phyloP scores from a whole-genome alignment of 106 monocot species.

The Apostasia shenzhenica region DNA sequence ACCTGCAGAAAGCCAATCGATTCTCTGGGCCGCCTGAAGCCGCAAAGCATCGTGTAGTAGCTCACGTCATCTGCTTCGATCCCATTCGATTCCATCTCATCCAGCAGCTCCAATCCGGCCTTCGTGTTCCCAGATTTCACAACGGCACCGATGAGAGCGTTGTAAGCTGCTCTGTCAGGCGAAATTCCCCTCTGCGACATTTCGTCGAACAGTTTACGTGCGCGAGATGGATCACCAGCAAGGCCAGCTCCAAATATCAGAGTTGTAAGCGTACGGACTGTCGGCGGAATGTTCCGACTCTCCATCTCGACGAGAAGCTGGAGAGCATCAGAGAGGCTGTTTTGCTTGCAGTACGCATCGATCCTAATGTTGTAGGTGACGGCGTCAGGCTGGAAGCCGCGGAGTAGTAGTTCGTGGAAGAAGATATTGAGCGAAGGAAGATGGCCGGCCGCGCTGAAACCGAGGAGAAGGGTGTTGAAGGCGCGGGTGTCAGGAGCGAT shows the following conservation, averaged over 20 bases:
- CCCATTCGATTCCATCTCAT: conserved; percentile 56
- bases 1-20: conserved; percentile 35
- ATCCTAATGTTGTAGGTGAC: conserved; percentile 74
- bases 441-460: conserved; percentile 68
- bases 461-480: conserved; percentile 70
- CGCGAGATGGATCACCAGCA: conserved; percentile 29
- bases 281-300: conserved; percentile 26
- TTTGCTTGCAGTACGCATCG: conserved; percentile 79
- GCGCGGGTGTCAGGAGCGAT: conserved; percentile 37
- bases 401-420: conserved; percentile 45
- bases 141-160: conserved; percentile 61
- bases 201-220: conserved; percentile 64
- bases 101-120: conserved; percentile 34
- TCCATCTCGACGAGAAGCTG: conserved; percentile 57
- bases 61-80: conserved; percentile 59
- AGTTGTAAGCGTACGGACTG: conserved; percentile 62
- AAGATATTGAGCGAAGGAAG: conserved; percentile 58
- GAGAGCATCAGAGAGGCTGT: conserved; percentile 33
- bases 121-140: conserved; percentile 36
- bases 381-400: conserved; percentile 63
- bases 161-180: conserved; percentile 53
- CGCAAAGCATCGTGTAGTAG: conserved; percentile 63
- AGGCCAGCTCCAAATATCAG: conserved; percentile 75
- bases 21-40: conserved; percentile 25
- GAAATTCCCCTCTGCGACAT: conserved; percentile 38